These are phyloP conservation scores for Capsicum baccatum DNA, from an alignment of 257 asterid genomes.

Conservation along the genomic window DNA sequence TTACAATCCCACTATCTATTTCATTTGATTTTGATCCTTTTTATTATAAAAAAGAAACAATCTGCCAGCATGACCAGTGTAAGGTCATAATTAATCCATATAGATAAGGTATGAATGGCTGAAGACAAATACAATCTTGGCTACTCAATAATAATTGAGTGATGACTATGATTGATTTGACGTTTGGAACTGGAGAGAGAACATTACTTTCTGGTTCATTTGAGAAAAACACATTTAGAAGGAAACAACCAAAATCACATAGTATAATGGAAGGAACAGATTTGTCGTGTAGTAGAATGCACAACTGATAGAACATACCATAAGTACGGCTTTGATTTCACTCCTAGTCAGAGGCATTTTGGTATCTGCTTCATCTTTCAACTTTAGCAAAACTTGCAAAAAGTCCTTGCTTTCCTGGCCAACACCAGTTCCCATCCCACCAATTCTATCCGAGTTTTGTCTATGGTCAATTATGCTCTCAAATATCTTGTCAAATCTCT, in stretches of 20 bases:
- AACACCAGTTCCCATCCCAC: background rate
- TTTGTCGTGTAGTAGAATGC: background rate
- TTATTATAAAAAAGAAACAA: background rate
- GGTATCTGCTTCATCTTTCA: conserved; percentile 58
- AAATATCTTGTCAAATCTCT: conserved; percentile 61
- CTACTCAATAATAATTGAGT: background rate
- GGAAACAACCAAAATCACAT: background rate
- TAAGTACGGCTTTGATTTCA: conserved; percentile 74
- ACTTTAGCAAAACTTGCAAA: conserved; percentile 57
- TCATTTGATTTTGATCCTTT: background rate
- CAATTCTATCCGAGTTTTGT: conserved; percentile 30
- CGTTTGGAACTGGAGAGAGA: background rate
- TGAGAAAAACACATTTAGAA: background rate
- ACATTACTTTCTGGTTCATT: background rate
- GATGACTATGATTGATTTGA: background rate
- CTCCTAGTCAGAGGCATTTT: conserved; percentile 57
- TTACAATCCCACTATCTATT: too few relatives aligned
- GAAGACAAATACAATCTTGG: background rate
- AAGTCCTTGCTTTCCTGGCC: conserved; percentile 55
- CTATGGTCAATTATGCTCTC: conserved; percentile 56
- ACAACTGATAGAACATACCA: conserved; percentile 47
- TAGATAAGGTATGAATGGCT: background rate
- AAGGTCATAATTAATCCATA: background rate
- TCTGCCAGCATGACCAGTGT: background rate
- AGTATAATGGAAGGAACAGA: background rate